phyloP scores from a whole-genome alignment of 2,329 filamentous ascomycete species.

The Microsporum ferrugineum region DNA sequence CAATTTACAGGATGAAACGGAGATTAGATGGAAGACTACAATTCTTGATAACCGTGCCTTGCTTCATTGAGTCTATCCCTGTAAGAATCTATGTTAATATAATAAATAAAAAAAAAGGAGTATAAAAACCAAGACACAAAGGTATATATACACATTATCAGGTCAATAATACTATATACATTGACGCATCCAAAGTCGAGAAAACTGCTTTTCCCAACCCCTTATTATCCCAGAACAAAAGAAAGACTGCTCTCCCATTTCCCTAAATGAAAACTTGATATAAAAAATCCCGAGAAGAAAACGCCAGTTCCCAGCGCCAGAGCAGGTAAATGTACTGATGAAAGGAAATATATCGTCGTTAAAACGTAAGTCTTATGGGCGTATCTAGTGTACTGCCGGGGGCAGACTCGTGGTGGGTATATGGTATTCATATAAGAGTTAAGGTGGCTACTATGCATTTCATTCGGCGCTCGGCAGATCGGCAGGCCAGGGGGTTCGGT shows the following conservation, averaged over 20 bases:
- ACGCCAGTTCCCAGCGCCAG: not conserved
- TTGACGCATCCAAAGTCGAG: not conserved
- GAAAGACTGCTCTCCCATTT: not conserved
- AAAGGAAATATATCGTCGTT: not conserved
- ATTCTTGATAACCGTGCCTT: not conserved
- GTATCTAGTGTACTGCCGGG: not conserved
- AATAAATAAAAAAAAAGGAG: not conserved
- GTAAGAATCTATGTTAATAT: not conserved
- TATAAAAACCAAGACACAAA: not conserved
- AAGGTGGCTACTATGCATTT: no score
- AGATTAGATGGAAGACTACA: no score
- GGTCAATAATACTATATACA: not conserved
- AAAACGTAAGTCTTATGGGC: not conserved
- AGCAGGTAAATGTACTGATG: not conserved
- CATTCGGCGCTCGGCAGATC: no score
- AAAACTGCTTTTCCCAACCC: not conserved
- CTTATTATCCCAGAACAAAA: not conserved
- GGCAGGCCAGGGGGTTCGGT: no score
- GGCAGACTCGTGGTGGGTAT: not conserved
- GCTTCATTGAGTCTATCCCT: not conserved
- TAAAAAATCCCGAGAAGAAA: not conserved
- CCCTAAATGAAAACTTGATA: not conserved
- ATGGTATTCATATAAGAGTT: not conserved
- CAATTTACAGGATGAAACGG: no score
- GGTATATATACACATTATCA: slow-evolving; percentile 1